Percentiles rank a stretch among this genome's conserved stretches.
Evolutionary conservation across 2,329 filamentous ascomycete species (phyloP).

Genomic region (Purpureocillium takamizusanense): DNA sequence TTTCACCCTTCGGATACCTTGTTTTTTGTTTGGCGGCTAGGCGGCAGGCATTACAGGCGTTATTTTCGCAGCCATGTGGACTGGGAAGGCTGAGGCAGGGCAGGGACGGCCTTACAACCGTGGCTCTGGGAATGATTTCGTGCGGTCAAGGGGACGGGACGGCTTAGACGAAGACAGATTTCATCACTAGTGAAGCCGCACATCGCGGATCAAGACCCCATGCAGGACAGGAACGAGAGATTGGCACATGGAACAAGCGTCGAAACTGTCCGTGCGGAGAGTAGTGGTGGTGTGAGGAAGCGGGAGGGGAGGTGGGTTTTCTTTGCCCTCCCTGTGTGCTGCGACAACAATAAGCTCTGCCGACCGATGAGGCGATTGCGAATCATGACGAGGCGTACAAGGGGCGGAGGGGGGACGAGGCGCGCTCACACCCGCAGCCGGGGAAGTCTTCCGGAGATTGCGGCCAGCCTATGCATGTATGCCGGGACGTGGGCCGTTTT

Average conservation of each 20-base stretch:
- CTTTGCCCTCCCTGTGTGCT: neutral
- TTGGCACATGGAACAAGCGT: neutral
- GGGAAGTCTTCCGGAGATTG: neutral
- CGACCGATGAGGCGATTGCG: too few relatives aligned
- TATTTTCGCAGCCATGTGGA: conserved; percentile 3
- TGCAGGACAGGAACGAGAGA: neutral
- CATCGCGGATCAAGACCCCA: neutral
- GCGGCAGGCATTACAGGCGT: conserved; percentile 19
- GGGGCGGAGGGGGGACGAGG: too few relatives aligned
- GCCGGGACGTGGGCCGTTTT: neutral
- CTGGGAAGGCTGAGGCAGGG: too few relatives aligned
- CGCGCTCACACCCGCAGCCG: neutral
- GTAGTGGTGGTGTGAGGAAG: too few relatives aligned
- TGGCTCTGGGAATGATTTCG: too few relatives aligned
- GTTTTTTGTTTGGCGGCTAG: conserved; percentile 9
- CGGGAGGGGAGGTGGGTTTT: neutral
- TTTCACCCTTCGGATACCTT: conserved; percentile 15
- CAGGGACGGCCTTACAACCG: neutral
- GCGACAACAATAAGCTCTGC: too few relatives aligned
- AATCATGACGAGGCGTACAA: too few relatives aligned
- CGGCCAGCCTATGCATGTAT: neutral
- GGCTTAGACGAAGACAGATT: neutral
- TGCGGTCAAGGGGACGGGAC: neutral
- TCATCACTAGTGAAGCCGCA: neutral
- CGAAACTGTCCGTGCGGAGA: too few relatives aligned